phyloP scores from a whole-genome alignment of 177 flowering plant species.

The Vitis hybrid region DNA sequence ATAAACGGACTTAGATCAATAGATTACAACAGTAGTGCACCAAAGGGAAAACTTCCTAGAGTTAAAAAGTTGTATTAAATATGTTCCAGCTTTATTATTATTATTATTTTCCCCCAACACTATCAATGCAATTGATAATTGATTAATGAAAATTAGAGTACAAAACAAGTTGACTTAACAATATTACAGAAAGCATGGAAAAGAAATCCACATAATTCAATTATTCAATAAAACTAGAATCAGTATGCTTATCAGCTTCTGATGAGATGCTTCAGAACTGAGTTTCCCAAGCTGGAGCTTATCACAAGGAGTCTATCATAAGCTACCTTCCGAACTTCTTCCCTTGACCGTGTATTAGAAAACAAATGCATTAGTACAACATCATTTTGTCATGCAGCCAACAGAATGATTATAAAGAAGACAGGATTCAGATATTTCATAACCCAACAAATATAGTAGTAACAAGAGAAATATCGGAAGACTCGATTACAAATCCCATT shows the following conservation, averaged over 20 bases:
- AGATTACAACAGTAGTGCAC: no score
- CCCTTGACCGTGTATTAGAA: conserved; percentile 44
- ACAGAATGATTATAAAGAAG: not conserved
- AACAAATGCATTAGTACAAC: not conserved
- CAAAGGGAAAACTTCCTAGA: no score
- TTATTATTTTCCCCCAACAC: no score
- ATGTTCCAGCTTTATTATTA: no score
- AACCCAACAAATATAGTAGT: no score
- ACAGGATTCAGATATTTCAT: not conserved
- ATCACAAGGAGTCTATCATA: conserved; percentile 62
- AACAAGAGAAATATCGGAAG: no score
- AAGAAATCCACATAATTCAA: not conserved
- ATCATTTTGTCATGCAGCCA: not conserved
- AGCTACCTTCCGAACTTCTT: conserved; percentile 70
- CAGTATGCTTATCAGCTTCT: conserved; percentile 38
- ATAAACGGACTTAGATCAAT: no score
- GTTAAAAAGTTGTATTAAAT: no score
- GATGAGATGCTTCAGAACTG: conserved; percentile 35
- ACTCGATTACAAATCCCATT: no score
- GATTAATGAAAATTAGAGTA: no score
- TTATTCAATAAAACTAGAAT: not conserved
- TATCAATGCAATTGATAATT: no score
- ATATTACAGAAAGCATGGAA: not conserved
- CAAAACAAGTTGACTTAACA: no score
- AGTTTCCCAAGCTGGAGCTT: conserved; percentile 47